These are phyloP conservation scores for Colletotrichum cereale DNA, from an alignment of 2,329 filamentous ascomycete genomes.

Conservation along the genomic window DNA sequence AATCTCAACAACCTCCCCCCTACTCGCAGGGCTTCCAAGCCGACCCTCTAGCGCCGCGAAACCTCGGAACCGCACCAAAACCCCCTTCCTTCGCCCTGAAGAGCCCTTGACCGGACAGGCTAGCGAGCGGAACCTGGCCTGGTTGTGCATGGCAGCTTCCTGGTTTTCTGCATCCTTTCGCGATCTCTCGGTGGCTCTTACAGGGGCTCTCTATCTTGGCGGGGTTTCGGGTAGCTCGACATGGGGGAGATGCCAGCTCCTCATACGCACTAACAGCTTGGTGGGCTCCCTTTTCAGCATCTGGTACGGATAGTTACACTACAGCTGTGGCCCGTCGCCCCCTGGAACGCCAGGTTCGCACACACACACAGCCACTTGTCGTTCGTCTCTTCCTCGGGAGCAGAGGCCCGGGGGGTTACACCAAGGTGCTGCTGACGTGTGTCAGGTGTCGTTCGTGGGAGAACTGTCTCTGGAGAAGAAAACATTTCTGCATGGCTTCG, in stretches of 20 bases:
- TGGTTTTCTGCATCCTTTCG: not conserved
- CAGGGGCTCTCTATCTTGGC: conserved; percentile 39
- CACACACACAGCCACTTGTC: not conserved
- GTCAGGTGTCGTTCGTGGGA: conserved; percentile 29
- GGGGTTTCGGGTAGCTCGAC: conserved; percentile 25
- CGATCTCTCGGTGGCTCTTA: conserved; percentile 17
- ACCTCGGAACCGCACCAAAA: conserved; percentile 24
- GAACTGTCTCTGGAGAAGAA: conserved; percentile 4
- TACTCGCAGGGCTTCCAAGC: not conserved
- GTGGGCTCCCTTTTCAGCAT: not conserved
- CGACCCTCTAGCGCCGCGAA: conserved; percentile 4
- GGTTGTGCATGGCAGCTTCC: conserved; percentile 27
- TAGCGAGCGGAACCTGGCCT: conserved; percentile 8
- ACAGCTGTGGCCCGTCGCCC: not conserved
- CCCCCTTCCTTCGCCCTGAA: conserved; percentile 2
- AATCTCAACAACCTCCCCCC: not conserved
- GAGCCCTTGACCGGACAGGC: not conserved
- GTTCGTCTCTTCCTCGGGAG: conserved; percentile 22
- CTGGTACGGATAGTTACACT: no score
- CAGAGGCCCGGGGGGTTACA: conserved; percentile 1
- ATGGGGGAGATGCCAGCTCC: conserved; percentile 7
- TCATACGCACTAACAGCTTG: conserved; percentile 25
- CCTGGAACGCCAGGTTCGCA: not conserved
- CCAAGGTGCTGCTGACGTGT: conserved; percentile 21
- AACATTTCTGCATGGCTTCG: conserved; percentile 27